Evolutionary conservation across 148 eudicot species (phyloP).

Genomic region (Tetragonia tetragonoides): DNA sequence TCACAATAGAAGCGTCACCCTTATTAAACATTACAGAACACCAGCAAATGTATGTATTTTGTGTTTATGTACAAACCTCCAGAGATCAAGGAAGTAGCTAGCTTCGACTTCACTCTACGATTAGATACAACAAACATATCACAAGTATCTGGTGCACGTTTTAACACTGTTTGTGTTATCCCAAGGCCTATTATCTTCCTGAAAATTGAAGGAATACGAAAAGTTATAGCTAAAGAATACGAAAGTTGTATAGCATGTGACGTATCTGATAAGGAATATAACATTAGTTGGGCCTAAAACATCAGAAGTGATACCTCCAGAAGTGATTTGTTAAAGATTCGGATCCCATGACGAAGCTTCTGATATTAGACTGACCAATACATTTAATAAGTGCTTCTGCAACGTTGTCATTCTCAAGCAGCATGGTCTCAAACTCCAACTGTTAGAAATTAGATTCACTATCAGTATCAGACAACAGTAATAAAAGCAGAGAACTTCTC

Average conservation of each 20-base stretch:
- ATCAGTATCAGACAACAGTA: background rate
- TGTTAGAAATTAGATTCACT: constrained; percentile 2
- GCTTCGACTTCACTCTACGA: constrained; percentile 47
- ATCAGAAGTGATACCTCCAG: constrained; percentile 34
- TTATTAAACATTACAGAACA: background rate
- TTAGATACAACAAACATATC: constrained; percentile 57
- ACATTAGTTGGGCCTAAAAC: too few relatives aligned
- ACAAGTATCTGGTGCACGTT: constrained; percentile 59
- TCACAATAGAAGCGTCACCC: background rate
- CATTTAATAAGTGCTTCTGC: constrained; percentile 52
- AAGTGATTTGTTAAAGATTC: constrained; percentile 40
- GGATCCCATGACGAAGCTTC: constrained; percentile 74
- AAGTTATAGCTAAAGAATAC: background rate
- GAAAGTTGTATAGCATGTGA: background rate
- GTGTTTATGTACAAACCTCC: constrained; percentile 31
- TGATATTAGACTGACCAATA: constrained; percentile 38
- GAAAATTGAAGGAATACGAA: background rate
- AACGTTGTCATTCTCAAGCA: constrained; percentile 65
- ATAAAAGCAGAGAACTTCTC: too few relatives aligned
- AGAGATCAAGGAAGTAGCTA: constrained; percentile 35
- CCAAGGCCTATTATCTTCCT: constrained; percentile 56
- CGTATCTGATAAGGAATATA: too few relatives aligned
- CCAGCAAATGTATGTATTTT: too few relatives aligned
- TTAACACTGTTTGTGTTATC: constrained; percentile 57
- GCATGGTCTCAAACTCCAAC: constrained; percentile 52